Evolutionary conservation across 768 basidiomycete species (phyloP).

Genomic region (Leucocoprinus leucothites): DNA sequence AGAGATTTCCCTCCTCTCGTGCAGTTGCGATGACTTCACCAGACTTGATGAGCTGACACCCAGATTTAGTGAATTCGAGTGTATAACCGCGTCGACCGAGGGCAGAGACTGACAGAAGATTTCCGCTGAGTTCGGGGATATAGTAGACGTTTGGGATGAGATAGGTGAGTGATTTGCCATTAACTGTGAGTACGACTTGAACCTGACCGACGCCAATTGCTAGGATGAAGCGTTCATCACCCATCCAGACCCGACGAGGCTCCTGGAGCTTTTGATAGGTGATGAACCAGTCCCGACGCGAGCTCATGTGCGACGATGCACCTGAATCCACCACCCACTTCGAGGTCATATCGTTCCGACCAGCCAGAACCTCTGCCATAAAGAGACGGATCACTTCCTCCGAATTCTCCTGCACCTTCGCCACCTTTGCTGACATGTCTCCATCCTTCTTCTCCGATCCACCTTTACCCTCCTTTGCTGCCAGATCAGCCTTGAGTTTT

Average conservation of each 20-base stretch:
- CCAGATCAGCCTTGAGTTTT: slow-evolving; percentile 12
- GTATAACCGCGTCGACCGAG: background rate
- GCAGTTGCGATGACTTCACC: too few relatives aligned
- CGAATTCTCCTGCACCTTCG: background rate
- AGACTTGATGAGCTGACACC: too few relatives aligned
- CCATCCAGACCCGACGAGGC: slow-evolving; percentile 15
- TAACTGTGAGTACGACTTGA: background rate
- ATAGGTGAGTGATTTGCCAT: background rate
- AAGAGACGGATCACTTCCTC: slow-evolving; percentile 1
- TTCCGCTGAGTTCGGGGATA: background rate
- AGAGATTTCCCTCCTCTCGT: too few relatives aligned
- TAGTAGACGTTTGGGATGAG: background rate
- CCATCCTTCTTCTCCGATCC: slow-evolving; percentile 1
- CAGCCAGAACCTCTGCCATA: slow-evolving; percentile 6
- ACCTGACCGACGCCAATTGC: background rate
- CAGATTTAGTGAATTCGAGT: too few relatives aligned
- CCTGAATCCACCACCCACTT: slow-evolving; percentile 17
- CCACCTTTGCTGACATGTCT: slow-evolving; percentile 11
- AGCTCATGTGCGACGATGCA: slow-evolving; percentile 15
- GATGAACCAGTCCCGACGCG: slow-evolving; percentile 13
- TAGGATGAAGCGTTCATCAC: slow-evolving; percentile 16
- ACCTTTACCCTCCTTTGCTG: slow-evolving; percentile 3
- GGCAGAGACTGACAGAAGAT: background rate
- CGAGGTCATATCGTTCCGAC: background rate
- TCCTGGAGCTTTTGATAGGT: slow-evolving; percentile 3